Conservation (phyloP, 2,329 filamentous ascomycete genomes). For the Penicillium janthinellum region DNA sequence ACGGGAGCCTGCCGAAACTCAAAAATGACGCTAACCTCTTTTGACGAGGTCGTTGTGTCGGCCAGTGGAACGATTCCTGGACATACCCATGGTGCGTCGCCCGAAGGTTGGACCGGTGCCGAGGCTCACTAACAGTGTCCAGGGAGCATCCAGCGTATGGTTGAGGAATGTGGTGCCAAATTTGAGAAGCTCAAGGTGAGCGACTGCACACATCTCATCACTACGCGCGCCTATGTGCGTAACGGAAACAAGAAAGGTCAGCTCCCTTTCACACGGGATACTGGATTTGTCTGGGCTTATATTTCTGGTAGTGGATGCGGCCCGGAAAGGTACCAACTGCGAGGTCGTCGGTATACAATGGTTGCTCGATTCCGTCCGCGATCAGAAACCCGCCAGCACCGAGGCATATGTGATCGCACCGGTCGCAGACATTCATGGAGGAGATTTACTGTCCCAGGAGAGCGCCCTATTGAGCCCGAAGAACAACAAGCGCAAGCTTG, state of each 20-base stretch:
- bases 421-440: neutral
- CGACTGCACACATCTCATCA: conserved; percentile 37
- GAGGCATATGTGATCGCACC: neutral
- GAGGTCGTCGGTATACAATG: conserved; percentile 61
- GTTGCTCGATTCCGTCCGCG: conserved; percentile 43
- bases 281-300: neutral
- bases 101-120: neutral
- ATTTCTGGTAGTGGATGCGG: neutral
- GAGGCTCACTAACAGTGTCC: neutral
- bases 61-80: conserved; percentile 61
- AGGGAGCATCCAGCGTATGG: conserved; percentile 31
- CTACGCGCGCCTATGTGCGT: conserved; percentile 26
- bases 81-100: conserved; percentile 46
- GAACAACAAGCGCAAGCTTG: conserved; percentile 1
- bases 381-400: neutral
- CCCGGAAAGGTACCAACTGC: conserved; percentile 48
- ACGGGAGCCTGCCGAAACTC: neutral
- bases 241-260: neutral
- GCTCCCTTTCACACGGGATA: too few species aligned
- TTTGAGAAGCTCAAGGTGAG: conserved; percentile 25
- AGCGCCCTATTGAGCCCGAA: neutral
- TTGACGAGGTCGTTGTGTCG: conserved; percentile 43
- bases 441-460: neutral
- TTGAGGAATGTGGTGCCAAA: conserved; percentile 33
- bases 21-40: neutral